Conservation (phyloP, 331 rosid species). For the Pyracantha coccinea region DNA sequence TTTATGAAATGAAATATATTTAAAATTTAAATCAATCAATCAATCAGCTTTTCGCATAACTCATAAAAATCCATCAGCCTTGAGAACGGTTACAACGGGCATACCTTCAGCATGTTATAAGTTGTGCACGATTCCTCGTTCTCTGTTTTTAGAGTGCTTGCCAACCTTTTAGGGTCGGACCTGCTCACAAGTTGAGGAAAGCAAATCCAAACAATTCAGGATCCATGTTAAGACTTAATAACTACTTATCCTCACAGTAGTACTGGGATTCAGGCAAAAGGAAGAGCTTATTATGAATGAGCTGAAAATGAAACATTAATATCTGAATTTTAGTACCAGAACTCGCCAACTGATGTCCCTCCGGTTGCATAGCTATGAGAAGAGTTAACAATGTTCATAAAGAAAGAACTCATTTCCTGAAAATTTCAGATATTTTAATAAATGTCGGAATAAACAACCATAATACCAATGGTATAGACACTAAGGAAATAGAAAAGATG, state of each 20-base stretch:
- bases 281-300: neutral
- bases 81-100: neutral
- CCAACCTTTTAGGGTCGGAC: constrained; percentile 71
- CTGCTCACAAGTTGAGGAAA: constrained; percentile 26
- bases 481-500: neutral
- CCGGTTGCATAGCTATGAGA: constrained; percentile 91
- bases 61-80: neutral
- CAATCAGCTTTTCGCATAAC: neutral
- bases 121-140: constrained; percentile 86
- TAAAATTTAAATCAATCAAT: neutral
- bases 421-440: neutral
- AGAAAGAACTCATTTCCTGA: constrained; percentile 62
- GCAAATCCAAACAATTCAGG: neutral
- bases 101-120: constrained; percentile 88
- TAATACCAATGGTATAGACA: neutral
- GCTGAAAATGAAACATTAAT: neutral
- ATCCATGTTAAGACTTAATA: neutral
- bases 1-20: neutral
- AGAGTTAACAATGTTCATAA: constrained; percentile 69
- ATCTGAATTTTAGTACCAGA: constrained; percentile 45
- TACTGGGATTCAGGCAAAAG: neutral
- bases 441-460: neutral
- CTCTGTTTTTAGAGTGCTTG: constrained; percentile 36
- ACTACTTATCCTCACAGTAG: too few species aligned
- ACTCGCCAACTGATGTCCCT: constrained; percentile 70